These are phyloP conservation scores for Pleurotus tuoliensis DNA, from an alignment of 768 basidiomycete genomes.

Conservation along the genomic window DNA sequence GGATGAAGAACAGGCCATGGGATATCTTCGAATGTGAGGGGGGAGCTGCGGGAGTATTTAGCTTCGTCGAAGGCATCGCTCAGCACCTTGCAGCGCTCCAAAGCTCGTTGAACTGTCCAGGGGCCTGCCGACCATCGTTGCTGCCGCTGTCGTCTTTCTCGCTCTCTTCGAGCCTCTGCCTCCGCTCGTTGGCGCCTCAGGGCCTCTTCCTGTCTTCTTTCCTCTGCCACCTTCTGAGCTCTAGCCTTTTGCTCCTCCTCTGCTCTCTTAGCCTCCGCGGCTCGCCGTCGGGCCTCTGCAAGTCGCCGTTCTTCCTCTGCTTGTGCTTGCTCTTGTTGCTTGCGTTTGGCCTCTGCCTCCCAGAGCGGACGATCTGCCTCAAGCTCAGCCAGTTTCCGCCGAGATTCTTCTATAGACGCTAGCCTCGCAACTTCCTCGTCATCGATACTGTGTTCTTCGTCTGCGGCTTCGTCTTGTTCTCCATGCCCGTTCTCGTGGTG, in stretches of 20 bases:
- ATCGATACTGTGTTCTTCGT: conserved; percentile 18
- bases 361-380: conserved; percentile 60
- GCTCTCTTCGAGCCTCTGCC: conserved; percentile 26
- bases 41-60: conserved; percentile 48
- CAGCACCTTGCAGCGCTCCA: conserved; percentile 64
- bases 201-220: conserved; percentile 18
- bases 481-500: conserved; percentile 13
- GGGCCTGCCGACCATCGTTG: conserved; percentile 54
- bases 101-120: conserved; percentile 64
- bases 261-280: conserved; percentile 23
- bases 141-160: conserved; percentile 40
- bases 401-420: conserved; percentile 56
- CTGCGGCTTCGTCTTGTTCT: conserved; percentile 12
- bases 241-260: conserved; percentile 22
- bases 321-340: conserved; percentile 29
- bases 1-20: conserved; percentile 73
- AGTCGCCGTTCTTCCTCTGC: conserved; percentile 34
- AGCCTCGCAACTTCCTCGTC: conserved; percentile 35
- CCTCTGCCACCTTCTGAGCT: conserved; percentile 22
- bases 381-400: conserved; percentile 64
- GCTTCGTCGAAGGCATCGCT: conserved; percentile 61
- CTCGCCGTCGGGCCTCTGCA: conserved; percentile 26
- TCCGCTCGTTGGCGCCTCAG: conserved; percentile 21
- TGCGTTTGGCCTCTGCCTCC: conserved; percentile 50
- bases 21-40: conserved; percentile 57